phyloP scores from a whole-genome alignment of 257 asterid species.

The Solanum paucissectum region DNA sequence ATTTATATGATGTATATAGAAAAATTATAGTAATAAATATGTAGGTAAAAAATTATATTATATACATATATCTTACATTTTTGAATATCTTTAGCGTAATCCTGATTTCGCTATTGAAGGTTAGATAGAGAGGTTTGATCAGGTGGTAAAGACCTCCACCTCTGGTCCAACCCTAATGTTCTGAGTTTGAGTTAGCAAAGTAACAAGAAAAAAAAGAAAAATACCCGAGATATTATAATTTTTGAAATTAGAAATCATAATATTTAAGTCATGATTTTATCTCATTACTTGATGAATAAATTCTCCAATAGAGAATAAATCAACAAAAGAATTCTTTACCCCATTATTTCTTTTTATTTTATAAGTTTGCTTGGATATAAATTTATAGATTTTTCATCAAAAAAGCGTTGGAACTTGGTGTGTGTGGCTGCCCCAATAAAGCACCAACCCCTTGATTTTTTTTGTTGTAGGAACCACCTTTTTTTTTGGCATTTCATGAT shows the following conservation, averaged over 20 bases:
- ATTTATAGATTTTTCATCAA: neutral
- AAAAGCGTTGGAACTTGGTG: neutral
- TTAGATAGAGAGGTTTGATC: no score
- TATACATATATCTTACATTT: no score
- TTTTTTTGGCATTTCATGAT: neutral
- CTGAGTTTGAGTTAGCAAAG: no score
- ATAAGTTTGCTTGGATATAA: neutral
- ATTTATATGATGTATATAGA: neutral
- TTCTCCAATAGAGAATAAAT: neutral
- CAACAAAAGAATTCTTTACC: neutral
- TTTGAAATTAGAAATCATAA: neutral
- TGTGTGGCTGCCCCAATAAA: neutral
- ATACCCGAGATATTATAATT: neutral
- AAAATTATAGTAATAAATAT: no score
- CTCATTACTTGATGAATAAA: neutral
- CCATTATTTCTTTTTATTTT: neutral
- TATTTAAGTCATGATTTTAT: neutral
- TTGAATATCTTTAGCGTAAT: no score
- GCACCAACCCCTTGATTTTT: neutral
- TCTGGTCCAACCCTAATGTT: neutral
- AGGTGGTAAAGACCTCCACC: neutral
- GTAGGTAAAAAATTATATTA: no score
- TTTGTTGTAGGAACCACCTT: neutral
- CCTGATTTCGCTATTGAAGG: no score
- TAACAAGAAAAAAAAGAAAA: no score